Percentiles rank a stretch among this genome's conserved stretches.
These are phyloP conservation scores for Calvatia gigantea DNA, from an alignment of 768 basidiomycete species.

Conservation along the genomic window DNA sequence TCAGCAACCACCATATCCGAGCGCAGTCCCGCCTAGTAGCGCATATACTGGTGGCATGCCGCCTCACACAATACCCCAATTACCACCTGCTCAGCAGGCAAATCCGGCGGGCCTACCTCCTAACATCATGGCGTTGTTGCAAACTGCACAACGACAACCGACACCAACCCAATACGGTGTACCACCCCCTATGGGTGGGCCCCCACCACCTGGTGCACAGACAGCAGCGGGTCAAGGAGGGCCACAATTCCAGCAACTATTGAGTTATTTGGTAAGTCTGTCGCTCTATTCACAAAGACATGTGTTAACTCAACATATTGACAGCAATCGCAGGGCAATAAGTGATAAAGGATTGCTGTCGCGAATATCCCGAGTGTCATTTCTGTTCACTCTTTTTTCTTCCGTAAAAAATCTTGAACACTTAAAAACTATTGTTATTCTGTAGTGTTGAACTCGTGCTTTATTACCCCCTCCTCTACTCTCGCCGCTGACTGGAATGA, in stretches of 20 bases:
- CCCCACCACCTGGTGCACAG: constrained; percentile 34
- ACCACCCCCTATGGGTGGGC: constrained; percentile 41
- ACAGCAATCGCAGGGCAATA: constrained; percentile 11
- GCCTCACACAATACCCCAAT: constrained; percentile 18
- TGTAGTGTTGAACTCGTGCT: background rate
- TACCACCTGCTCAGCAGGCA: constrained; percentile 29
- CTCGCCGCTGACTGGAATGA: background rate
- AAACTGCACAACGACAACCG: constrained; percentile 41
- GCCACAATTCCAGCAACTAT: constrained; percentile 57
- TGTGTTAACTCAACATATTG: background rate
- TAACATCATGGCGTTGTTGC: constrained; percentile 66
- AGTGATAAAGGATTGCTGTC: constrained; percentile 1
- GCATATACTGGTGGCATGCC: constrained; percentile 21
- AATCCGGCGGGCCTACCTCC: constrained; percentile 51
- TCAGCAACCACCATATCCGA: constrained; percentile 25
- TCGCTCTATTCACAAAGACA: background rate
- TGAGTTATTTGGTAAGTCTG: constrained; percentile 60
- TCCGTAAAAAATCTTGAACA: background rate
- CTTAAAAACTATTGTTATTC: constrained; percentile 10
- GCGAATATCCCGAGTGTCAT: background rate
- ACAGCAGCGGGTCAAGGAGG: constrained; percentile 26
- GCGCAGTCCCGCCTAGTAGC: constrained; percentile 26
- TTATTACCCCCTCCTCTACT: background rate
- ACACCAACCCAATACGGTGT: constrained; percentile 34
- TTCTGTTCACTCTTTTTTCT: background rate